phyloP scores from a whole-genome alignment of 495 filamentous ascomycete genomes.

The Penicillium simplicissimum region DNA sequence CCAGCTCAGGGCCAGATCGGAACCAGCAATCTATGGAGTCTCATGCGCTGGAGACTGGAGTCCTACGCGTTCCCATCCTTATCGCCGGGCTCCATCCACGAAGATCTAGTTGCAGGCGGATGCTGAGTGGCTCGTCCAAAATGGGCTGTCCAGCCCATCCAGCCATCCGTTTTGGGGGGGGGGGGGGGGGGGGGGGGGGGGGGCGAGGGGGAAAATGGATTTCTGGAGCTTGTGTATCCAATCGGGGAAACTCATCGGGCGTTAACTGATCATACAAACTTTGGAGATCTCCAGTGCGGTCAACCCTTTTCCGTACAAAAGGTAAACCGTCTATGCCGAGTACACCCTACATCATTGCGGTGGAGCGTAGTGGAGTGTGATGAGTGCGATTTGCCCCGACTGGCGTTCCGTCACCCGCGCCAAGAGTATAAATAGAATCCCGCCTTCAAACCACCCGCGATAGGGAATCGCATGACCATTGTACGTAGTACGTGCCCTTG shows the following conservation, averaged over 20 bases:
- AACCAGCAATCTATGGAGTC: too few relatives aligned
- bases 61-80: slow-evolving; percentile 6
- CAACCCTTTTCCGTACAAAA: background rate
- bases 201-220: too few relatives aligned
- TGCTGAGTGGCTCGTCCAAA: background rate
- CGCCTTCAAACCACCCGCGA: background rate
- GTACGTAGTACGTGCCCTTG: too few relatives aligned
- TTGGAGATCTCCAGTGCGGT: slow-evolving; percentile 1
- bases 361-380: background rate
- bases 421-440: slow-evolving; percentile 3
- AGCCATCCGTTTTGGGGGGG: background rate
- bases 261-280: too few relatives aligned
- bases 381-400: slow-evolving; percentile 1
- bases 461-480: background rate
- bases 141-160: background rate
- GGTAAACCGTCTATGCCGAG: background rate
- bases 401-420: background rate
- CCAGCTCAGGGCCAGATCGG: background rate
- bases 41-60: too few relatives aligned
- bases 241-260: slow-evolving; percentile 6
- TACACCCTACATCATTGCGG: background rate
- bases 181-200: too few relatives aligned
- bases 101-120: slow-evolving; percentile 1
- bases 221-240: background rate
- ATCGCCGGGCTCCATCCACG: slow-evolving; percentile 5